Evolutionary conservation across 2,329 filamentous ascomycete genomes (phyloP), one percentile per base, ranked within the genome.

Genomic region (Aspergillus brunneoviolaceus): DNA sequence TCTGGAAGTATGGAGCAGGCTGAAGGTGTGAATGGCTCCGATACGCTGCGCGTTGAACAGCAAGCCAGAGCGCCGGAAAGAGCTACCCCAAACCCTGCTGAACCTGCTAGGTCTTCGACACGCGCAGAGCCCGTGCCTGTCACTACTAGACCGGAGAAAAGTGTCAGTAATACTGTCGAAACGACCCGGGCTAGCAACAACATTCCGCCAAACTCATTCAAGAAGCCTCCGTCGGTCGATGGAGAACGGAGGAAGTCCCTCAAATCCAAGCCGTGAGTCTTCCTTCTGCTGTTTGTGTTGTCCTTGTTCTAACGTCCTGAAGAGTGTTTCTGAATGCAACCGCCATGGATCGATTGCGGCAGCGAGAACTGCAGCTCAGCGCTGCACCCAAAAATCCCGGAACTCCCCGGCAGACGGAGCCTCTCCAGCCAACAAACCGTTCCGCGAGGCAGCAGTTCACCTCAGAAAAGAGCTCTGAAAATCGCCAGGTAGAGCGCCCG

Each of bases 191-290:
- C 16, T 45, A 45, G 16, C 23, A 49, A 19, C 51, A 14, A 53
- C 23, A n/a, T 19, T 53, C 14, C 23, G 25, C n/a, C 39, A 12
- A 12, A 25, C 47, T 2, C 16, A 19, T 33, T 53, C 19, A 31
- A 48, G n/a, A 31, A 16, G 12, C 7, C 33, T 27, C 29, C 31
- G 6, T 27, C 33, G 1, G 19, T 25, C 25, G 51, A 54, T 27
- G 42, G 25, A 9, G 60, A 63, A 33, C 63, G 60, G 39, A 63
- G 67, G 35, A 63, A 60, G n/a, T 63, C 62, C 29, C 57, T 49
- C 16, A 65, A 60, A 60, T 48, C 55, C n/a, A 65, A 60, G 59
- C 52, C 57, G 61, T 68, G 49, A 61, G 66, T 61, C 35, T 49
- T 12, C 12, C 10, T 33, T 5, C 5, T 5, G 48, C 10, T 25